Conservation (phyloP, 2,329 filamentous ascomycete genomes). For the Pseudogymnoascus sp. region DNA sequence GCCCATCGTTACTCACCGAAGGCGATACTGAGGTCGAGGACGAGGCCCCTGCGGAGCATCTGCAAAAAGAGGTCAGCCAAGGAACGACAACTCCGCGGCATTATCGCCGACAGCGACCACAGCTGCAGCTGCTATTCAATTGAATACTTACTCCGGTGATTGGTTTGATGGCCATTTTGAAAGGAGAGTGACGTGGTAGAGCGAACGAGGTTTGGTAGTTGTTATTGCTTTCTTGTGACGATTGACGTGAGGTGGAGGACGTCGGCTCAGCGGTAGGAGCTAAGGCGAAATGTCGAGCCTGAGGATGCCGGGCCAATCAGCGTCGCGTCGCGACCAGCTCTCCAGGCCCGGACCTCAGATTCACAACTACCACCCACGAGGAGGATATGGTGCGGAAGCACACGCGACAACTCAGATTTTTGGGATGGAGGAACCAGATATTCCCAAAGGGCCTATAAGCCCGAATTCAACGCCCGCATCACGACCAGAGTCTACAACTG, state of each 20-base stretch:
- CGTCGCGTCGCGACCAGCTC: conserved; percentile 9
- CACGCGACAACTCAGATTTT: not conserved
- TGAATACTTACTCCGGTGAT: conserved; percentile 30
- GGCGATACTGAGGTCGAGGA: conserved; percentile 50
- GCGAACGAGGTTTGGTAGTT: conserved; percentile 16
- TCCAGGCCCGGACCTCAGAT: not conserved
- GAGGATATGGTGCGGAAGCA: not conserved
- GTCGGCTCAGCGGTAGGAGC: conserved; percentile 2
- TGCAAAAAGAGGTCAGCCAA: conserved; percentile 29
- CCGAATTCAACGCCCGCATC: not conserved
- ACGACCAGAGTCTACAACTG: not conserved
- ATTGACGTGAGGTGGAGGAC: conserved; percentile 17
- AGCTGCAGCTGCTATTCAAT: not conserved
- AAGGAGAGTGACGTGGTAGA: conserved; percentile 1
- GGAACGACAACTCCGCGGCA: conserved; percentile 10
- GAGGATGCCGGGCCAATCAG: conserved; percentile 11
- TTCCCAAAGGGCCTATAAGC: not conserved
- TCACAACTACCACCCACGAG: not conserved
- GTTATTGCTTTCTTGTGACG: conserved; percentile 23
- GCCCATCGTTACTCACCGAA: conserved; percentile 38
- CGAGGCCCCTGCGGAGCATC: conserved; percentile 52
- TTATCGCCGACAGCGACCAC: not conserved
- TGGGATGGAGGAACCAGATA: conserved; percentile 2
- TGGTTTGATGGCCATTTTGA: conserved; percentile 31
- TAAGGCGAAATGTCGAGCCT: conserved; percentile 11